A percentile compares a stretch with the other conserved stretches of the same genome.
Conservation (phyloP, 2,329 filamentous ascomycete species). For the Furcasterigmium sp. region DNA sequence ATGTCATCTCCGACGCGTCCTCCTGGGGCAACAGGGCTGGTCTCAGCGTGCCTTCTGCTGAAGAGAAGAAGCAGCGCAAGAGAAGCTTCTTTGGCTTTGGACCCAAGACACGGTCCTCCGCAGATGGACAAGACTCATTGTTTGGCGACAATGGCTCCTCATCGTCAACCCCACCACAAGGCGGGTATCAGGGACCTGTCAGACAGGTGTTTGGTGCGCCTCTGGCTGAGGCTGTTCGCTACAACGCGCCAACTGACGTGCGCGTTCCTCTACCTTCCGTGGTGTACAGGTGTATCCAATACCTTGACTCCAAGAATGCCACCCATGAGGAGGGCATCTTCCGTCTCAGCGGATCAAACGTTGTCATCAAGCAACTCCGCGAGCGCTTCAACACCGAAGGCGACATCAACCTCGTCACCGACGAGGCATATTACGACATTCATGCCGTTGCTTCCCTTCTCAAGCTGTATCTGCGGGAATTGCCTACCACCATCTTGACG, state of each 20-base stretch:
- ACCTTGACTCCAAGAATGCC: conserved; percentile 77
- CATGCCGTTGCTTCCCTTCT: conserved; percentile 92
- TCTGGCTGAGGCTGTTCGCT: conserved; percentile 79
- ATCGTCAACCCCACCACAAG: conserved; percentile 35
- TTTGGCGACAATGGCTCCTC: conserved; percentile 44
- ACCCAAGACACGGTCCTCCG: conserved; percentile 52
- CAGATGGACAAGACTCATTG: conserved; percentile 52
- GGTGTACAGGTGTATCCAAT: conserved; percentile 92
- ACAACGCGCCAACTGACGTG: conserved; percentile 67
- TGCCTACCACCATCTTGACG: conserved; percentile 87
- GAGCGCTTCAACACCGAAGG: conserved; percentile 93
- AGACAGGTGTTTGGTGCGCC: conserved; percentile 80
- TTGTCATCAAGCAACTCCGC: conserved; percentile 83
- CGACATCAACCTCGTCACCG: conserved; percentile 79
- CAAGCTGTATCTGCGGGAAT: conserved; percentile 88
- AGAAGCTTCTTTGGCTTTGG: conserved; percentile 69
- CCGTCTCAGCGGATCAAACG: conserved; percentile 91
- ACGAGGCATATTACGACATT: conserved; percentile 86
- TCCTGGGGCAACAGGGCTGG: conserved; percentile 78
- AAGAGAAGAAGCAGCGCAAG: conserved; percentile 81
- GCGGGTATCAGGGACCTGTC: conserved; percentile 46
- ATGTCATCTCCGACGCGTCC: conserved; percentile 76
- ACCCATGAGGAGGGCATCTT: conserved; percentile 91
- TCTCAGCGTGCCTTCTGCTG: conserved; percentile 42
- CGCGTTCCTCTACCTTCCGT: conserved; percentile 80